Conservation (phyloP, 768 basidiomycete genomes). For the Leucocoprinus birnbaumii region DNA sequence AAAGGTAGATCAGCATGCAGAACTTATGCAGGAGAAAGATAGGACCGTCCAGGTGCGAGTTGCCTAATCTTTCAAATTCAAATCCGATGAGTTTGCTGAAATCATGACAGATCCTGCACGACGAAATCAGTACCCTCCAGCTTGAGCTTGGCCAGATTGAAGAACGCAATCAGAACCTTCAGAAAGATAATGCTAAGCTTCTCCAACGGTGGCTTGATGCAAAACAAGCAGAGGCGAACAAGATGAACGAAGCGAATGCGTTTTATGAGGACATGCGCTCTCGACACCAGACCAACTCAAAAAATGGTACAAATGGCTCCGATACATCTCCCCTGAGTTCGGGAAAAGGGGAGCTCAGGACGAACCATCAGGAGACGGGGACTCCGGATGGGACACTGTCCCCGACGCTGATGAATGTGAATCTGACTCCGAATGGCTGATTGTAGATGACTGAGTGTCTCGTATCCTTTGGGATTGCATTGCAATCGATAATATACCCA, state of each 20-base stretch:
- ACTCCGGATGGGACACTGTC: slow-evolving; percentile 74
- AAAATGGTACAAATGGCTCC: slow-evolving; percentile 40
- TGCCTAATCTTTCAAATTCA: not conserved
- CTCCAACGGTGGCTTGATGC: slow-evolving; percentile 96
- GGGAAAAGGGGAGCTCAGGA: slow-evolving; percentile 70
- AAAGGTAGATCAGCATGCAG: slow-evolving; percentile 81
- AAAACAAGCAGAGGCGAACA: slow-evolving; percentile 89
- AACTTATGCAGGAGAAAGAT: slow-evolving; percentile 87
- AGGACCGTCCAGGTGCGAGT: slow-evolving; percentile 79
- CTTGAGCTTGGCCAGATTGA: slow-evolving; percentile 90
- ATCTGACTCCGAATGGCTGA: slow-evolving; percentile 92
- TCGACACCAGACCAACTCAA: slow-evolving; percentile 58
- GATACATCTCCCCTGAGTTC: slow-evolving; percentile 36
- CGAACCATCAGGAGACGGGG: slow-evolving; percentile 40
- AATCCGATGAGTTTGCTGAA: slow-evolving; percentile 9
- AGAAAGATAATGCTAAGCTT: slow-evolving; percentile 91
- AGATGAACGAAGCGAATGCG: slow-evolving; percentile 91
- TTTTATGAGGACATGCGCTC: slow-evolving; percentile 88
- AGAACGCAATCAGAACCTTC: slow-evolving; percentile 81
- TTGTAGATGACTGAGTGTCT: slow-evolving; percentile 45
- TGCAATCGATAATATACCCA: slow-evolving; percentile 29
- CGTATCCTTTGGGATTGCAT: not conserved
- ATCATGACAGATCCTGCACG: slow-evolving; percentile 78
- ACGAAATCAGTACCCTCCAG: slow-evolving; percentile 90
- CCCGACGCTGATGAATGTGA: slow-evolving; percentile 65